Evolutionary conservation across 768 basidiomycete species (phyloP).

Genomic region (Mycena latifolia): DNA sequence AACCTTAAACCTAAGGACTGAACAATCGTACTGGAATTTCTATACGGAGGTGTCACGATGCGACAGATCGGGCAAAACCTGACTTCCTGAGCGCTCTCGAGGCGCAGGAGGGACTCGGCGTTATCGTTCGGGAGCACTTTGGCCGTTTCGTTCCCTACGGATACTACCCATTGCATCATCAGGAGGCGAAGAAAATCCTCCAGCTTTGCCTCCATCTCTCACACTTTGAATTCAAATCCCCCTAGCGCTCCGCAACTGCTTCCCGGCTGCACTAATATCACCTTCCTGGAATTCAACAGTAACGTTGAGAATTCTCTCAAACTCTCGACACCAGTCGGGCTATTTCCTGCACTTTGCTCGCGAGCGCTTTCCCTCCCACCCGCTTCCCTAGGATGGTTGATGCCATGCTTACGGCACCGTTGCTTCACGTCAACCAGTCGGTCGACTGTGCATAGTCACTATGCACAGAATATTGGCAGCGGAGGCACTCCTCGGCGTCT

Average conservation of each 20-base stretch:
- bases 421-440: background rate
- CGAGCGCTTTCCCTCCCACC: background rate
- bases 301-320: background rate
- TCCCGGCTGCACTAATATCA: background rate
- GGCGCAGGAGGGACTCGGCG: too few species aligned
- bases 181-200: too few species aligned
- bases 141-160: too few species aligned
- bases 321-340: background rate
- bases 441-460: background rate
- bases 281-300: constrained; percentile 2
- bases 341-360: background rate
- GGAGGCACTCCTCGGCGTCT: background rate
- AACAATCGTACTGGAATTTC: too few species aligned
- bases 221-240: too few species aligned
- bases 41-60: too few species aligned
- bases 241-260: background rate
- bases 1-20: too few species aligned
- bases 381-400: background rate
- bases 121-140: too few species aligned
- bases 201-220: too few species aligned
- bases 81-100: too few species aligned
- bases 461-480: background rate
- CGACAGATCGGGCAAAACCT: background rate
- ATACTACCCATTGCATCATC: too few species aligned
- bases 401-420: constrained; percentile 12